A percentile compares a stretch with the other conserved stretches of the same genome.
Conservation (phyloP, 306 rosid genomes). For the Pueraria montana region DNA sequence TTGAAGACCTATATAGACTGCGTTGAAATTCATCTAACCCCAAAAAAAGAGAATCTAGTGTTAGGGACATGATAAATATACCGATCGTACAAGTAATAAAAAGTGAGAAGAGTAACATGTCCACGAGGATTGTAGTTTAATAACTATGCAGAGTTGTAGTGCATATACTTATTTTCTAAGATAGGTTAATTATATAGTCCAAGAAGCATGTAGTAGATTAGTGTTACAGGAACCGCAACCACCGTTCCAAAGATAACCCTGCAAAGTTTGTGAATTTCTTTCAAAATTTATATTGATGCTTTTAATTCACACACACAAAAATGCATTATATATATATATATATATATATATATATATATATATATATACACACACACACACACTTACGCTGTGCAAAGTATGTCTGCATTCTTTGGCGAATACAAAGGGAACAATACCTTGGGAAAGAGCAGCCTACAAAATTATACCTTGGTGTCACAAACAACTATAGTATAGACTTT, state of each 20-base stretch:
- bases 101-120: no score
- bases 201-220: constrained; percentile 50
- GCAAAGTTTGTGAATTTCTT: background rate
- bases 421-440: constrained; percentile 48
- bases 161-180: background rate
- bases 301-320: background rate
- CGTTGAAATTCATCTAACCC: no score
- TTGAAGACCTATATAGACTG: no score
- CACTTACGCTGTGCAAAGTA: constrained; percentile 57
- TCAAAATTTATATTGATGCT: background rate
- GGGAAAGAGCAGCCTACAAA: constrained; percentile 58
- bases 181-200: background rate
- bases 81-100: no score
- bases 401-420: constrained; percentile 51
- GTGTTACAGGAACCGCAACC: constrained; percentile 47
- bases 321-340: no score
- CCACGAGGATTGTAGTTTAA: no score
- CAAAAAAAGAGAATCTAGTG: no score
- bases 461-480: background rate
- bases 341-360: no score
- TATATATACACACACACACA: no score
- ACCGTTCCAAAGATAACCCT: constrained; percentile 55
- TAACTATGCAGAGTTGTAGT: no score
- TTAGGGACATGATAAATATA: no score
- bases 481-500: background rate